Evolutionary conservation across 345 rosid species (phyloP).

Genomic region (Syzygium grande): DNA sequence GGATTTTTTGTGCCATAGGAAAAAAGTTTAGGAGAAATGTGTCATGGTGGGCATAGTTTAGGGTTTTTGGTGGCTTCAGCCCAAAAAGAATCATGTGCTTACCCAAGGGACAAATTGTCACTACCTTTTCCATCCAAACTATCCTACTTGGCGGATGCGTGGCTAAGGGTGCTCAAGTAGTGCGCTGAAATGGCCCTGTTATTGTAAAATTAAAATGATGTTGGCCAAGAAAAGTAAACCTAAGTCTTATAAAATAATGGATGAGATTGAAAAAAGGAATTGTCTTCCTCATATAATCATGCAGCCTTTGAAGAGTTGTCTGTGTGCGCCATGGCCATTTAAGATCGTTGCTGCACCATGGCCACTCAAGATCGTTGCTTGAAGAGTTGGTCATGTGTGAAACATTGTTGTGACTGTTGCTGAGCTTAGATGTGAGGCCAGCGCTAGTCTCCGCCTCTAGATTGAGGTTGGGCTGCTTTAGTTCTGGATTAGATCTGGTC

Average conservation of each 20-base stretch:
- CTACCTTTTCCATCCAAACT: not conserved
- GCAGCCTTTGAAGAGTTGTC: not conserved
- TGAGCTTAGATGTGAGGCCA: not conserved
- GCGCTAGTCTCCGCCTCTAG: not conserved
- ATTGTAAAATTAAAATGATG: not conserved
- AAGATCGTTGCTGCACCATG: not conserved
- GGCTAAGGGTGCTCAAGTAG: not conserved
- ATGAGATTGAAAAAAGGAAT: not conserved
- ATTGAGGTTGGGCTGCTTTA: not conserved
- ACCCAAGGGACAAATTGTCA: not conserved
- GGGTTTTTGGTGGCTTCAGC: too few species aligned
- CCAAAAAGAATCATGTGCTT: not conserved
- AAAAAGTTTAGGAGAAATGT: too few species aligned
- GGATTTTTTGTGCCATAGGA: too few species aligned
- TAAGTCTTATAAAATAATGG: too few species aligned
- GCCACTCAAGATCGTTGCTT: not conserved
- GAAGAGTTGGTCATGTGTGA: not conserved
- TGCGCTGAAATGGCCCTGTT: not conserved
- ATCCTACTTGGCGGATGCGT: not conserved
- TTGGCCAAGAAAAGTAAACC: too few species aligned
- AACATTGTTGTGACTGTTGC: not conserved
- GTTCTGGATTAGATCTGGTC: not conserved
- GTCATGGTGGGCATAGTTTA: too few species aligned
- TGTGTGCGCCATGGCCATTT: not conserved
- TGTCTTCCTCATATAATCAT: not conserved